Base-by-base conservation (phyloP, 2,329 filamentous ascomycete species). In the Didymella pinodella region DNA sequence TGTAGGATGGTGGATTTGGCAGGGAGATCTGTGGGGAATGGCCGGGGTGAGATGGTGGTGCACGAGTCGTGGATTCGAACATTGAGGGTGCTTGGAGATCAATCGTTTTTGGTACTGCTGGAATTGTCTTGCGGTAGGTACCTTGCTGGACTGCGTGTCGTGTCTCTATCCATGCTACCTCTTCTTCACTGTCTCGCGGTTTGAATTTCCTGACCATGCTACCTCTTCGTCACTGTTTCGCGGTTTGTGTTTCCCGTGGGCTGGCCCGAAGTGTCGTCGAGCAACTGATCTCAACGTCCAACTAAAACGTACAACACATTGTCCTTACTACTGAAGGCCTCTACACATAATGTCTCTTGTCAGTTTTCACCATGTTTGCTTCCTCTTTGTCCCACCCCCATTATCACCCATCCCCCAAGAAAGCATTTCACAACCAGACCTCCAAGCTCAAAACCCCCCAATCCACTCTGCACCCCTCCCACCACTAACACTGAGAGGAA, bases 21-120 rank as follows among this genome's bases (percentile, higher is more conserved):
- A 40, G 36, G 36, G 12, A 36, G 40, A 50, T 47, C 31, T 51
- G 41, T 47, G 54, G 54, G 41, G 54, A 47, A 48, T 11, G 14
- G 36, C 36, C 36, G 20, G 20, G 36, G 7, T 18, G 36, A 40
- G 36, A 40, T 40, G 36, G 8, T 5, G 38, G 4, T 41, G 20
- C 38, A 11, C 38, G 38, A 41, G 38, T 41, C 38, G 38, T 41
- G 38, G 10, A 41, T 41, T 11, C 11, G 20, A 25, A 22, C 38
- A 16, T 14, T 11, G 8, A 40, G 10, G 2, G 2, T 10, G 7
- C 36, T 40, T 7, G 11, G n/a, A 20, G 2, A 1, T 18, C 2
- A 7, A 2, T 40, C 8, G 2, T 4, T 20, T 2, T 40, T 40
- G 7, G n/a, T 40, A 3, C 11, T 40, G 5, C 20, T 20, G n/a